phyloP scores from a whole-genome alignment of 768 basidiomycete genomes.

The Hortiboletus campestris region DNA sequence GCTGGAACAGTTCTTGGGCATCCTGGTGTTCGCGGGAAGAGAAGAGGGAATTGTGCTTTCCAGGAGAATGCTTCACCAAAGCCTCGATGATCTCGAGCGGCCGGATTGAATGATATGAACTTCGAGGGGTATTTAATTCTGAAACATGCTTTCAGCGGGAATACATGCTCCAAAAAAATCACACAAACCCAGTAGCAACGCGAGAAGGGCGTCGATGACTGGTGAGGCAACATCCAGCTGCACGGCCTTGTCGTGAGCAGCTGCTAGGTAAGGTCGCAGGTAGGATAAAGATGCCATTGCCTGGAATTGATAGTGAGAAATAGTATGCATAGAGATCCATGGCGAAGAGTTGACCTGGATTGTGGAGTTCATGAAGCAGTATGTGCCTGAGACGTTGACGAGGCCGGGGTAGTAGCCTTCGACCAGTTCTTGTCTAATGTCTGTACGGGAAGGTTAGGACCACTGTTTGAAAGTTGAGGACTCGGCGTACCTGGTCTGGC shows the following conservation, averaged over 20 bases:
- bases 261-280: constrained; percentile 76
- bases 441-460: constrained; percentile 12
- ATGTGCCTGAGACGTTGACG: constrained; percentile 93
- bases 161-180: not conserved
- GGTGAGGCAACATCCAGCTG: constrained; percentile 80
- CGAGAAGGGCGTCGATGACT: constrained; percentile 76
- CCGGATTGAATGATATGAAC: constrained; percentile 59
- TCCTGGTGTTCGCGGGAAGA: constrained; percentile 95
- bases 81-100: constrained; percentile 72
- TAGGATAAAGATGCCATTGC: constrained; percentile 86
- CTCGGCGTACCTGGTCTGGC: constrained; percentile 28
- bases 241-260: constrained; percentile 74
- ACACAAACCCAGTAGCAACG: constrained; percentile 62
- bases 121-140: constrained; percentile 67
- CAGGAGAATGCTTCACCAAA: constrained; percentile 53
- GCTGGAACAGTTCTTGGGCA: constrained; percentile 96
- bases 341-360: constrained; percentile 59
- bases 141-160: constrained; percentile 3
- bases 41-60: constrained; percentile 64
- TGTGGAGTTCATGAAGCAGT: constrained; percentile 98
- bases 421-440: constrained; percentile 21
- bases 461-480: not conserved
- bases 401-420: constrained; percentile 79
- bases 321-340: not conserved
- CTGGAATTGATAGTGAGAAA: constrained; percentile 40